Evolutionary conservation across 768 basidiomycete genomes (phyloP).

Genomic region (Pisolithus albus): DNA sequence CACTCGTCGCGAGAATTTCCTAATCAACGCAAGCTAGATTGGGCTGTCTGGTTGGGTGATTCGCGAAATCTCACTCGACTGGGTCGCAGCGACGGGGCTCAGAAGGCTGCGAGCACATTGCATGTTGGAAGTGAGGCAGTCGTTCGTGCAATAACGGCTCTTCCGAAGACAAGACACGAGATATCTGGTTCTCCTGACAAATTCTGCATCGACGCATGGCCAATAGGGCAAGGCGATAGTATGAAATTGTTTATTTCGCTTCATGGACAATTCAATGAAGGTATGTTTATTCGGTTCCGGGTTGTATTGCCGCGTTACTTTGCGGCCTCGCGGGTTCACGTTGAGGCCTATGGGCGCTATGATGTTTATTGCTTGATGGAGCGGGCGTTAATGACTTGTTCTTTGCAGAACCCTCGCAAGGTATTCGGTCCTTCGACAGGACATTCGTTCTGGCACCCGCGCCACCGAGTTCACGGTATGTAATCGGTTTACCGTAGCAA

Average conservation of each 20-base stretch:
- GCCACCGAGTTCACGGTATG: slow-evolving; percentile 76
- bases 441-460: slow-evolving; percentile 84
- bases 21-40: slow-evolving; percentile 77
- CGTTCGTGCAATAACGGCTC: slow-evolving; percentile 47
- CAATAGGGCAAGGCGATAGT: slow-evolving; percentile 53
- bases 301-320: not conserved
- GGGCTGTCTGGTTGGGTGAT: slow-evolving; percentile 63
- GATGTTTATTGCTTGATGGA: slow-evolving; percentile 8
- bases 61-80: slow-evolving; percentile 78
- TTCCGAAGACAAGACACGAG: slow-evolving; percentile 82
- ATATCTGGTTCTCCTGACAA: slow-evolving; percentile 70
- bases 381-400: slow-evolving; percentile 14
- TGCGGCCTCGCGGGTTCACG: slow-evolving; percentile 5
- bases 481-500: slow-evolving; percentile 10
- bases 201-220: slow-evolving; percentile 86
- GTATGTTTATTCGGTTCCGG: slow-evolving; percentile 40
- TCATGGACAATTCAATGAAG: slow-evolving; percentile 88
- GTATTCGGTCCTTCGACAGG: slow-evolving; percentile 88
- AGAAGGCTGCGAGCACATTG: slow-evolving; percentile 58
- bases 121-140: slow-evolving; percentile 66
- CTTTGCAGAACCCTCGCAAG: slow-evolving; percentile 56
- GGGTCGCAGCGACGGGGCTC: slow-evolving; percentile 49
- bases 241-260: slow-evolving; percentile 61
- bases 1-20: slow-evolving; percentile 61
- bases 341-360: slow-evolving; percentile 1